Evolutionary conservation across 202 grass and related monocot species (phyloP).

Genomic region (Panicum virgatum): DNA sequence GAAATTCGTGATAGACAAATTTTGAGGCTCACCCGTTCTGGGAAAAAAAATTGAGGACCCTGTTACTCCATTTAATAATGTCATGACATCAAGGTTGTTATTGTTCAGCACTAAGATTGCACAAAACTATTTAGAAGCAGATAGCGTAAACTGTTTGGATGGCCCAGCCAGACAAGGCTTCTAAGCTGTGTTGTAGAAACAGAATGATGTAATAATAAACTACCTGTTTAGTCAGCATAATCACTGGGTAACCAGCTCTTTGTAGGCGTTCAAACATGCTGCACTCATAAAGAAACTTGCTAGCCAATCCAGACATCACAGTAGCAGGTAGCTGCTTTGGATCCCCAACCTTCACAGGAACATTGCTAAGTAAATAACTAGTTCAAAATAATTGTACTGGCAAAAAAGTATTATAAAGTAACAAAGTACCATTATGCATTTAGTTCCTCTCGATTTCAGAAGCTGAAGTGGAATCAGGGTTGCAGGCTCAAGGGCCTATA

Average conservation of each 20-base stretch:
- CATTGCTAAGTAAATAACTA: constrained; percentile 21
- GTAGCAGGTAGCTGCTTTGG: constrained; percentile 97
- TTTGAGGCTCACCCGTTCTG: too few relatives aligned
- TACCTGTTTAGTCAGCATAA: constrained; percentile 97
- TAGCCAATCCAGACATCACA: constrained; percentile 87
- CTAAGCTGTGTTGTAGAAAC: constrained; percentile 12
- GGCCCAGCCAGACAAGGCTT: neutral
- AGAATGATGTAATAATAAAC: constrained; percentile 4
- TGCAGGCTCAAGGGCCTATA: constrained; percentile 96
- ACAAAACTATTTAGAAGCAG: neutral
- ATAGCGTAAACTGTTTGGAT: constrained; percentile 16
- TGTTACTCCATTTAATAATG: constrained; percentile 14
- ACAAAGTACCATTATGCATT: constrained; percentile 83
- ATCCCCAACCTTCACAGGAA: constrained; percentile 84
- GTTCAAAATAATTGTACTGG: constrained; percentile 8
- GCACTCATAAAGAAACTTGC: constrained; percentile 93
- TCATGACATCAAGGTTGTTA: constrained; percentile 6
- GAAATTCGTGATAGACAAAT: constrained; percentile 14
- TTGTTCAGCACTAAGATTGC: constrained; percentile 9
- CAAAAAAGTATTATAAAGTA: constrained; percentile 26
- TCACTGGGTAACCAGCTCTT: constrained; percentile 88
- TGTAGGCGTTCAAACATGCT: constrained; percentile 99
- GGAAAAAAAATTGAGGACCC: too few relatives aligned
- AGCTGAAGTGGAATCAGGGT: constrained; percentile 95
- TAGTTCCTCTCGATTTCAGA: constrained; percentile 97